These are phyloP conservation scores for Neurospora crassa DNA, from an alignment of 2,329 filamentous ascomycete genomes.

Conservation along the genomic window DNA sequence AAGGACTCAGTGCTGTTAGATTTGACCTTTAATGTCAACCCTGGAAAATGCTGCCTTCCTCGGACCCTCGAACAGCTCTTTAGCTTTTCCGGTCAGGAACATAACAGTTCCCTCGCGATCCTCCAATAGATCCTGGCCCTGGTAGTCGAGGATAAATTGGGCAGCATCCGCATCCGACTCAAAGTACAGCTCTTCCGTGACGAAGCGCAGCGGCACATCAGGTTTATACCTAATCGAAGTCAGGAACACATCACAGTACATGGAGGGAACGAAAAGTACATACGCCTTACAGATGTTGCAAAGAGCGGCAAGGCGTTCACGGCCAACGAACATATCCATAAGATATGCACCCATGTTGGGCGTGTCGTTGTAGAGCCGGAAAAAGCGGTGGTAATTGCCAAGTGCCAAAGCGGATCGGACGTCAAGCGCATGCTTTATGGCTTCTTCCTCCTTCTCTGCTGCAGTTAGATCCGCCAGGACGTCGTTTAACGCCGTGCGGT, in stretches of 20 bases:
- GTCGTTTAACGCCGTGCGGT: slow-evolving; percentile 96
- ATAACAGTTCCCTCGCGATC: slow-evolving; percentile 65
- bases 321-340: slow-evolving; percentile 97
- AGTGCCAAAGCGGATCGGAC: slow-evolving; percentile 86
- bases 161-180: slow-evolving; percentile 85
- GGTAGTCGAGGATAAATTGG: slow-evolving; percentile 78
- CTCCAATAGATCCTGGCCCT: slow-evolving; percentile 66
- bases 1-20: slow-evolving; percentile 41
- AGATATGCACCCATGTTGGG: slow-evolving; percentile 97
- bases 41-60: slow-evolving; percentile 67
- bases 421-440: slow-evolving; percentile 83
- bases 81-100: slow-evolving; percentile 66
- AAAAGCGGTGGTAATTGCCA: slow-evolving; percentile 96
- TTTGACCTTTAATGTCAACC: slow-evolving; percentile 97
- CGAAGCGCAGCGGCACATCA: slow-evolving; percentile 77
- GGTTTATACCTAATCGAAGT: slow-evolving; percentile 71
- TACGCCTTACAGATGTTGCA: slow-evolving; percentile 93
- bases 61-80: slow-evolving; percentile 61
- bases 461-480: slow-evolving; percentile 96
- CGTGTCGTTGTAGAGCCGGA: slow-evolving; percentile 87
- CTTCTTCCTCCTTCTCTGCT: slow-evolving; percentile 80
- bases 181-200: slow-evolving; percentile 93
- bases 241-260: slow-evolving; percentile 27
- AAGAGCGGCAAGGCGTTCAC: slow-evolving; percentile 84
- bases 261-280: slow-evolving; percentile 32